A percentile compares a stretch with the other conserved stretches of the same genome.
Evolutionary conservation across 768 basidiomycete genomes (phyloP).

Genomic region (Filobasidium floriforme): DNA sequence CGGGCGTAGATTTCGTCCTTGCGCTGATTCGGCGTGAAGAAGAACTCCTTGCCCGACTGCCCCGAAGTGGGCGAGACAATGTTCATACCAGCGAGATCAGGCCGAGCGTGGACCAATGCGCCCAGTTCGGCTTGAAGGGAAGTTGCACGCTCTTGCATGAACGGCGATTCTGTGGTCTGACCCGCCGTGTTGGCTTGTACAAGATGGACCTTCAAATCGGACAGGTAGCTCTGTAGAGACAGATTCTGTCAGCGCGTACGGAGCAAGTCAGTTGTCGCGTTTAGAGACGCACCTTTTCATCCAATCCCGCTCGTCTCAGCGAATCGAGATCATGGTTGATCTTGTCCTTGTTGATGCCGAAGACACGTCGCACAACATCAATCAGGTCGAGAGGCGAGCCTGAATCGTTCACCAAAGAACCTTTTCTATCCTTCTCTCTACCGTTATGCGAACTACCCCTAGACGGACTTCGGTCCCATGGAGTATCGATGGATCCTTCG

Average conservation of each 20-base stretch:
- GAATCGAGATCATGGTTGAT: constrained; percentile 32
- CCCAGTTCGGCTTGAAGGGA: constrained; percentile 26
- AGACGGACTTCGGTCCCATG: neutral
- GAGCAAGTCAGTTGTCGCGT: neutral
- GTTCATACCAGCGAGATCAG: constrained; percentile 23
- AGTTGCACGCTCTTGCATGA: constrained; percentile 21
- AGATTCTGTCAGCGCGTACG: neutral
- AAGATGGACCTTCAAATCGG: constrained; percentile 34
- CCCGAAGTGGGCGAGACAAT: constrained; percentile 14
- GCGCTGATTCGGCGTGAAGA: constrained; percentile 17
- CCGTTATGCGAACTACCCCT: neutral
- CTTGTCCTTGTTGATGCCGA: constrained; percentile 19
- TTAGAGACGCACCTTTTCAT: constrained; percentile 31
- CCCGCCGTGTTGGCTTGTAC: constrained; percentile 19
- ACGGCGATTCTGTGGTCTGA: constrained; percentile 6
- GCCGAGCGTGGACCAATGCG: constrained; percentile 22
- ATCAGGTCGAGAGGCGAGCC: constrained; percentile 10
- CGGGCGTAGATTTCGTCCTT: constrained; percentile 19
- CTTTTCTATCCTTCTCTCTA: too few relatives aligned
- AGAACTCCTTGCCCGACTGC: neutral
- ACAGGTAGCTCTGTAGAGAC: constrained; percentile 31
- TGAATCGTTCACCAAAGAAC: neutral
- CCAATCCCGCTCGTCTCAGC: constrained; percentile 28
- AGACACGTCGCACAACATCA: constrained; percentile 15
- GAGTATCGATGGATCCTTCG: neutral